Evolutionary conservation across 2,329 filamentous ascomycete species (phyloP).

Genomic region (Fusarium sp.): DNA sequence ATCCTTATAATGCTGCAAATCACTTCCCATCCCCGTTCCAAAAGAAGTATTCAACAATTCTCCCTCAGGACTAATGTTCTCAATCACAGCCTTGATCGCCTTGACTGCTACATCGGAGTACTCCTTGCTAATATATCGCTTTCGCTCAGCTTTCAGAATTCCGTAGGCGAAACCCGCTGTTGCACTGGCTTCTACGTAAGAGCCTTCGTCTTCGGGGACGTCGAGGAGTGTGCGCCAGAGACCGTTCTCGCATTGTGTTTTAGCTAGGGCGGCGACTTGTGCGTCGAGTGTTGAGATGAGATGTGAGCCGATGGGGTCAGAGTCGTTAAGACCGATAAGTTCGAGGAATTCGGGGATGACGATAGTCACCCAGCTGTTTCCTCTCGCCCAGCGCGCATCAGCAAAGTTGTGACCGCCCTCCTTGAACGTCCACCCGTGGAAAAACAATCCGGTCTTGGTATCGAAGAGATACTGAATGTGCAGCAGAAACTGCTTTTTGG

Average conservation of each 20-base stretch:
- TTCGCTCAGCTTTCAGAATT: constrained; percentile 77
- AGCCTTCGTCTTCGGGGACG: constrained; percentile 71
- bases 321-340: constrained; percentile 69
- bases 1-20: constrained; percentile 79
- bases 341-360: constrained; percentile 86
- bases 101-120: constrained; percentile 71
- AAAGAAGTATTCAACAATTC: constrained; percentile 81
- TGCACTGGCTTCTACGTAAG: constrained; percentile 80
- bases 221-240: constrained; percentile 82
- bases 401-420: constrained; percentile 73
- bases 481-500: constrained; percentile 79
- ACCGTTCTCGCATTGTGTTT: constrained; percentile 69
- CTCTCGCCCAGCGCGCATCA: constrained; percentile 66
- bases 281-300: constrained; percentile 73
- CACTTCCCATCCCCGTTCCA: constrained; percentile 80
- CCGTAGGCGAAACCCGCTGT: constrained; percentile 86
- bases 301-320: constrained; percentile 71
- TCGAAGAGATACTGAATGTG: constrained; percentile 85
- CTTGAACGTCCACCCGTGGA: constrained; percentile 84
- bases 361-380: constrained; percentile 82
- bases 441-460: constrained; percentile 76
- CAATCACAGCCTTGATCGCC: constrained; percentile 74
- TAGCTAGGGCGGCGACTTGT: constrained; percentile 73
- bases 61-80: constrained; percentile 72
- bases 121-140: constrained; percentile 72